Evolutionary conservation across 768 basidiomycete genomes (phyloP).

Genomic region (Clavaria fumosa): DNA sequence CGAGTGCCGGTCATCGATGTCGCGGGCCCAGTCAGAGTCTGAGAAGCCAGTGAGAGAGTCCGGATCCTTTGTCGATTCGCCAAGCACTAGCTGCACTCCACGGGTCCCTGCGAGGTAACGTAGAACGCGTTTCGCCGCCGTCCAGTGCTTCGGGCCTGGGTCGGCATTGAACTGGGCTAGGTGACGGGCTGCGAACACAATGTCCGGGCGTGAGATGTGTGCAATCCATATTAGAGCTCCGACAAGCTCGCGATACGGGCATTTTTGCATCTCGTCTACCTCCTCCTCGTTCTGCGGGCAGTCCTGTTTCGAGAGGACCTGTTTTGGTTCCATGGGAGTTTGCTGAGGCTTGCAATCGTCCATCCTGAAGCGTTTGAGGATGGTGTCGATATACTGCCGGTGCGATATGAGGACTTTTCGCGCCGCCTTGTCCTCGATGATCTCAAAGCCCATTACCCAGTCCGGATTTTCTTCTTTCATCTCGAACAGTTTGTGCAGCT

Average conservation of each 20-base stretch:
- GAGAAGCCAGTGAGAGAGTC: conserved; percentile 9
- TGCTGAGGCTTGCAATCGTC: conserved; percentile 10
- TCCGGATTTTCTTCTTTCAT: too few species aligned
- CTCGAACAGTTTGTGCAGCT: conserved; percentile 17
- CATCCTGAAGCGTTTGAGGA: conserved; percentile 14
- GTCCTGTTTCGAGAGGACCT: conserved; percentile 6
- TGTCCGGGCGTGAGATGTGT: too few species aligned
- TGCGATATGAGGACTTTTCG: conserved; percentile 18
- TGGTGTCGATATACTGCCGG: too few species aligned
- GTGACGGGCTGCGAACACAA: too few species aligned
- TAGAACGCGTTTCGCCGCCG: conserved; percentile 9
- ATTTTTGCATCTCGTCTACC: too few species aligned
- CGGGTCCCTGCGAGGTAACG: too few species aligned
- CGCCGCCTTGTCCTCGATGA: conserved; percentile 21
- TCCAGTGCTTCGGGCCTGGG: conserved; percentile 18
- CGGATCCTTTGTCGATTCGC: conserved; percentile 1
- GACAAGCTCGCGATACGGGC: conserved; percentile 11
- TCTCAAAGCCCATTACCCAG: too few species aligned
- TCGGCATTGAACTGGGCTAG: too few species aligned
- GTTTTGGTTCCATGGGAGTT: conserved; percentile 10
- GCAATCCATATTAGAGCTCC: conserved; percentile 16
- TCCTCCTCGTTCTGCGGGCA: conserved; percentile 8
- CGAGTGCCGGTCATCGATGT: conserved; percentile 13
- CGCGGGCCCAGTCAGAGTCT: too few species aligned
- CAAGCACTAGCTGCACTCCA: conserved; percentile 2